A percentile compares a stretch with the other conserved stretches of the same genome.
Evolutionary conservation across 768 basidiomycete genomes (phyloP).

Genomic region (Lactarius sanguifluus): DNA sequence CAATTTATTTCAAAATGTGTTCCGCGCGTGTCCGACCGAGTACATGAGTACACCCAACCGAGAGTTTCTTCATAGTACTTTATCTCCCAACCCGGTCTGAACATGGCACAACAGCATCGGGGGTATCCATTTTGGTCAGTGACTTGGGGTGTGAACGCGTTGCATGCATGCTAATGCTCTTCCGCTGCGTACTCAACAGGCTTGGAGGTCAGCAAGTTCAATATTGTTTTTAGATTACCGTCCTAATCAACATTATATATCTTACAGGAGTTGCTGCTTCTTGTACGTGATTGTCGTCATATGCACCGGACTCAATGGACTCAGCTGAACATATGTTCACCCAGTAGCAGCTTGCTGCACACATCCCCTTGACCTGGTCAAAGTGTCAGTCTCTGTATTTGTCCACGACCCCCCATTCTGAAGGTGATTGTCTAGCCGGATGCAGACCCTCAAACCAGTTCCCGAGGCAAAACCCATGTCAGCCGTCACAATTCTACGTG

Average conservation of each 20-base stretch:
- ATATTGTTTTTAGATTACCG: not conserved
- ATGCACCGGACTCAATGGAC: not conserved
- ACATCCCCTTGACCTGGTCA: constrained; percentile 82
- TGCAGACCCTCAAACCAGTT: constrained; percentile 66
- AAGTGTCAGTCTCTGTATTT: constrained; percentile 52
- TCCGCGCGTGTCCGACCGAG: not conserved
- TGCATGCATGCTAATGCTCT: not conserved
- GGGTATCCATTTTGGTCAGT: constrained; percentile 31
- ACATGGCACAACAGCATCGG: constrained; percentile 17
- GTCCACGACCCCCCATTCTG: constrained; percentile 32
- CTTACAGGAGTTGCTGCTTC: constrained; percentile 39
- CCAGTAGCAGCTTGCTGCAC: constrained; percentile 79
- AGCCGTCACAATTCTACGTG: constrained; percentile 60
- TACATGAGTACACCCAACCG: not conserved
- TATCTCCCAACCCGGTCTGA: not conserved
- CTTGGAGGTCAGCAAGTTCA: constrained; percentile 37
- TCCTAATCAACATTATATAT: not conserved
- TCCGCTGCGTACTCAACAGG: constrained; percentile 27
- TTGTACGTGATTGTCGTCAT: constrained; percentile 32
- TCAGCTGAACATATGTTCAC: constrained; percentile 17
- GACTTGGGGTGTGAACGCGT: not conserved
- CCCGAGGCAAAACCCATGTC: constrained; percentile 56
- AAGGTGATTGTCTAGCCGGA: constrained; percentile 51
- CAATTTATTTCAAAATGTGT: not conserved
- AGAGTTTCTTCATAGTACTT: not conserved